Base-by-base conservation (phyloP, 495 filamentous ascomycete species). In the Penicillium fimorum region DNA sequence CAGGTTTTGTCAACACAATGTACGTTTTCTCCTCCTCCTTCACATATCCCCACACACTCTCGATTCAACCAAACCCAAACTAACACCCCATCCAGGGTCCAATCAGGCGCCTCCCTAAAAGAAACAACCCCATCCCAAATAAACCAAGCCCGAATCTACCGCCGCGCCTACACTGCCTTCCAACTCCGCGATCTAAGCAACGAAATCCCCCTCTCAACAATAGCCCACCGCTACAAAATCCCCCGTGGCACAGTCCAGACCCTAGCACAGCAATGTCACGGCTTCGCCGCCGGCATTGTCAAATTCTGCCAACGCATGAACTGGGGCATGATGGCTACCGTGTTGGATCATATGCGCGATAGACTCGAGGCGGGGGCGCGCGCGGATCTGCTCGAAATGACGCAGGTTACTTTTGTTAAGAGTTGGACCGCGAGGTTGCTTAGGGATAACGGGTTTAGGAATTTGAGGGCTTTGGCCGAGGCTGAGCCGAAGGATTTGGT, bases 151-250 rank as follows among this genome's bases (percentile, higher is more conserved):
- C 79, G 84, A 11, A 81, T 88, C 35, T 90, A 92, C 63, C 82
- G 82, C n/a, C 82, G 89, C 17, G 90, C 91, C 61, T 94, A 91
- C 62, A 76, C 87, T 17, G 87, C 90, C 11, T 81, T 94, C 43
- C 90, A 92, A 64, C 82, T 94, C 35, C 85, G 90, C 18, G 88
- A 92, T 62, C 71, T 94, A 32, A 90, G 89, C 70, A 92, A 91
- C 62, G 90, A 92, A 56, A 75, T 83, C 22, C 90, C 90, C 1
- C 77, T 92, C 7, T 82, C 88, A 50, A 66, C 75, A 1, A 87
- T 94, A 33, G 84, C 89, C 1, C 70, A 69, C 17, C 88, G 89
- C 57, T 92, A 90, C 63, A 80, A 82, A 18, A 82, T 83, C 48
- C 83, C 86, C 9, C 82, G 88, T 30, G 90, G 90, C 0, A 70